Percentiles rank a stretch among this genome's conserved stretches.
phyloP scores from a whole-genome alignment of 2,329 filamentous ascomycete species.

The Colletotrichum liriopes region DNA sequence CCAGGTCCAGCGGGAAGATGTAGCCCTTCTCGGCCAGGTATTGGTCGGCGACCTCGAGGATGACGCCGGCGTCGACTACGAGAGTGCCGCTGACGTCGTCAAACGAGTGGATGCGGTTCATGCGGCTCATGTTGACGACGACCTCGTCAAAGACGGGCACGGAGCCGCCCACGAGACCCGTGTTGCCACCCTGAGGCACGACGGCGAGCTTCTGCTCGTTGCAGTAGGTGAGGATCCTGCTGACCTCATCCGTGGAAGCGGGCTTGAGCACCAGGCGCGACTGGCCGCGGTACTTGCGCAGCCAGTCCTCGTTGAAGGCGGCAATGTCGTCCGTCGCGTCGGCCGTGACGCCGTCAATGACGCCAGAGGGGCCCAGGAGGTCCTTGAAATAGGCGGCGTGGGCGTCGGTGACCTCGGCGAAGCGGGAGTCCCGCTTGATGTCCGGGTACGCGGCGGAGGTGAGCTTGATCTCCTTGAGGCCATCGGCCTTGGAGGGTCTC shows the following conservation, averaged over 20 bases:
- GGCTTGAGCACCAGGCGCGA: constrained; percentile 90
- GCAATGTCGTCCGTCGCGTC: constrained; percentile 86
- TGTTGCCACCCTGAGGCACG: constrained; percentile 97
- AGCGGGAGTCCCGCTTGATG: constrained; percentile 84
- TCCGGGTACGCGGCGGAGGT: constrained; percentile 90
- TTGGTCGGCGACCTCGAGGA: constrained; percentile 90
- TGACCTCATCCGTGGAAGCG: constrained; percentile 87
- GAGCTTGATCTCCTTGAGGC: constrained; percentile 67
- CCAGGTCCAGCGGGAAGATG: constrained; percentile 97
- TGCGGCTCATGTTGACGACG: constrained; percentile 88
- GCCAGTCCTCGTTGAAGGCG: constrained; percentile 97
- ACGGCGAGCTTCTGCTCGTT: constrained; percentile 94
- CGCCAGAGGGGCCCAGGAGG: constrained; percentile 85
- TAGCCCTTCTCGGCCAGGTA: constrained; percentile 87
- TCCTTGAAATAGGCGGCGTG: constrained; percentile 88
- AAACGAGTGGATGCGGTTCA: constrained; percentile 93
- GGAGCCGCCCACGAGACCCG: constrained; percentile 93
- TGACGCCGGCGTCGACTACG: constrained; percentile 91
- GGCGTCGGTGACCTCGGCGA: constrained; percentile 79
- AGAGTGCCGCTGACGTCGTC: constrained; percentile 93
- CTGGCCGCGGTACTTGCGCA: constrained; percentile 97
- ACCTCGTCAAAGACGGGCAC: constrained; percentile 99
- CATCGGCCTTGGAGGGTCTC: constrained; percentile 27
- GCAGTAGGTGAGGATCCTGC: constrained; percentile 93
- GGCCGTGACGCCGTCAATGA: constrained; percentile 86